A percentile compares a stretch with the other conserved stretches of the same genome.
Conservation (phyloP, 2,329 filamentous ascomycete species). For the Neofusicoccum parvum region DNA sequence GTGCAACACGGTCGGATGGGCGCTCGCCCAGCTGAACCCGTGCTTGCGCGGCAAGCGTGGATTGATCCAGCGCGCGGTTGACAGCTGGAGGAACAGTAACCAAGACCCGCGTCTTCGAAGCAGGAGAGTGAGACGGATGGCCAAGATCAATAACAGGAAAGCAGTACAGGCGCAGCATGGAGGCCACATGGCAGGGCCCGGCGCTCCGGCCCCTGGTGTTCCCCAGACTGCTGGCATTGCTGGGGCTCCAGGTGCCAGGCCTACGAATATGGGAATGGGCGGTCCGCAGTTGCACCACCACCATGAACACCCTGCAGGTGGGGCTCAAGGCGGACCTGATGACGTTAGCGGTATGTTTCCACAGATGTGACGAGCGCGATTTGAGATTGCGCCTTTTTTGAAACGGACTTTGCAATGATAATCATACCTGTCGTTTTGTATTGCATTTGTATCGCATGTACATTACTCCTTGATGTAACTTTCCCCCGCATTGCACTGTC, state of each 20-base stretch:
- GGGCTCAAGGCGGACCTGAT: constrained; percentile 63
- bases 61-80: constrained; percentile 93
- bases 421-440: constrained; percentile 40
- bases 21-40: constrained; percentile 88
- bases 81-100: constrained; percentile 99
- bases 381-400: constrained; percentile 26
- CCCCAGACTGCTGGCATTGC: constrained; percentile 65
- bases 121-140: constrained; percentile 88
- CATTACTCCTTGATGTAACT: constrained; percentile 47
- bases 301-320: constrained; percentile 69
- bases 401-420: constrained; percentile 42
- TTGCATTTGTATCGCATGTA: constrained; percentile 40
- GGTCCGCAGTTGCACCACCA: constrained; percentile 69
- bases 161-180: constrained; percentile 64
- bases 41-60: constrained; percentile 90
- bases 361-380: constrained; percentile 73
- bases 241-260: constrained; percentile 59
- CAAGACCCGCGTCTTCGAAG: constrained; percentile 90
- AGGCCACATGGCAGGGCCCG: constrained; percentile 68
- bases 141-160: constrained; percentile 91
- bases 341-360: constrained; percentile 98
- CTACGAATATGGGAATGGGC: constrained; percentile 70
- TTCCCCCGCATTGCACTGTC: constrained; percentile 32
- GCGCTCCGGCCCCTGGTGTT: constrained; percentile 64
- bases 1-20: constrained; percentile 99